Evolutionary conservation across 2,329 filamentous ascomycete species (phyloP), one percentile per base, ranked within the genome.

Genomic region (Tolypocladium album): DNA sequence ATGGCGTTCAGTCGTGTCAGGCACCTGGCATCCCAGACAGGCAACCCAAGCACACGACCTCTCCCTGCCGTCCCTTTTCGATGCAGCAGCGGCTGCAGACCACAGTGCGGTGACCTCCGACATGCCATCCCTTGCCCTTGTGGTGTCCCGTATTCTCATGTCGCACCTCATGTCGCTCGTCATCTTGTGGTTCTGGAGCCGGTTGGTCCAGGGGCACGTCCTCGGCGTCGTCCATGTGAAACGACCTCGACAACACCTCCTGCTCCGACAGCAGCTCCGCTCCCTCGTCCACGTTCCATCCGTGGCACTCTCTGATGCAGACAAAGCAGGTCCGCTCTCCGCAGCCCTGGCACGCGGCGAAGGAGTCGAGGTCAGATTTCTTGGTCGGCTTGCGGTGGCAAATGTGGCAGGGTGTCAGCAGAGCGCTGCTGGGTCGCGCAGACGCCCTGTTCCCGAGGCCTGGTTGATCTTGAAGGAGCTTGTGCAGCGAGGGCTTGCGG

Each of bases 71-170:
- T 0, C 86, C 86, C 31, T 77, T 78, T 69, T 90, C 87, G 3
- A 88, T 79, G 68, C 86, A 89, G 71, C 87, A 90, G 22, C 80
- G 78, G 67, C 86, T 88, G 69, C 87, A 90, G 3, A 89, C 76
- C 65, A 82, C 79, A 40, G 77, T 73, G 11, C 76, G 74, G 64
- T 85, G 82, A 9, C 78, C 78, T 38, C 68, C 69, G 0, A 70
- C 72, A 0, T 69, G 67, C 74, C 76, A 79, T n/a, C 73, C 73
- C 58, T 68, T 57, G 39, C 52, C 40, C 22, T 38, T 36, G 55
- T 53, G 39, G 3, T 15, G 39, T n/a, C 40, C 42, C 31, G 66
- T 63, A 38, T 61, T 40, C 15, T 36, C 20, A 15, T 55, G 43
- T 15, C 24, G 36, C 13, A 27, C 43, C n/a, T 42, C 27, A 24